Evolutionary conservation across 2,329 filamentous ascomycete genomes (phyloP).

Genomic region (Coleophoma crateriformis): DNA sequence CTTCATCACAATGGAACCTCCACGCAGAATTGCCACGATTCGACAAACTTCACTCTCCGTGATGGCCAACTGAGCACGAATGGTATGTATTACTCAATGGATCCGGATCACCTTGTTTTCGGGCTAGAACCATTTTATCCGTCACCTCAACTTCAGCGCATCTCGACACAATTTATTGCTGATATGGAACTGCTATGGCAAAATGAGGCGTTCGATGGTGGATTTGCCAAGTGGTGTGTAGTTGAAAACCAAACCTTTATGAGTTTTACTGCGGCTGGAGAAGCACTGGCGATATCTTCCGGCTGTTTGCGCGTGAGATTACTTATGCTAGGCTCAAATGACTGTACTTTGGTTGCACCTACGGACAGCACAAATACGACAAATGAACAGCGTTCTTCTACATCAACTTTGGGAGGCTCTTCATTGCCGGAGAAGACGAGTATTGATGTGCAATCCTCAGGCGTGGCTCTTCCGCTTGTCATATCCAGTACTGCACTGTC

Average conservation of each 20-base stretch:
- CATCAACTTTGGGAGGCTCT: background rate
- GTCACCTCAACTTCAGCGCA: background rate
- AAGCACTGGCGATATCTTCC: background rate
- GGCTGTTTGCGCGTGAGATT: background rate
- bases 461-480: background rate
- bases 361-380: too few relatives aligned
- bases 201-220: background rate
- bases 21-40: background rate
- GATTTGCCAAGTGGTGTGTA: background rate
- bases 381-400: background rate
- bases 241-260: background rate
- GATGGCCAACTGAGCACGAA: background rate
- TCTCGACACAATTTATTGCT: background rate
- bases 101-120: background rate
- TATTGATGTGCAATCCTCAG: background rate
- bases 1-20: background rate
- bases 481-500: background rate
- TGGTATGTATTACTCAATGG: background rate
- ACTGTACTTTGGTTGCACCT: background rate
- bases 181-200: background rate
- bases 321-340: background rate
- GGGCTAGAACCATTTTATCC: background rate
- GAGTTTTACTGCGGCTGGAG: background rate
- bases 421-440: background rate
- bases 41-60: background rate